Evolutionary conservation across 306 rosid species (phyloP), one percentile per base, ranked within the genome.

Genomic region (Cyamopsis tetragonoloba): DNA sequence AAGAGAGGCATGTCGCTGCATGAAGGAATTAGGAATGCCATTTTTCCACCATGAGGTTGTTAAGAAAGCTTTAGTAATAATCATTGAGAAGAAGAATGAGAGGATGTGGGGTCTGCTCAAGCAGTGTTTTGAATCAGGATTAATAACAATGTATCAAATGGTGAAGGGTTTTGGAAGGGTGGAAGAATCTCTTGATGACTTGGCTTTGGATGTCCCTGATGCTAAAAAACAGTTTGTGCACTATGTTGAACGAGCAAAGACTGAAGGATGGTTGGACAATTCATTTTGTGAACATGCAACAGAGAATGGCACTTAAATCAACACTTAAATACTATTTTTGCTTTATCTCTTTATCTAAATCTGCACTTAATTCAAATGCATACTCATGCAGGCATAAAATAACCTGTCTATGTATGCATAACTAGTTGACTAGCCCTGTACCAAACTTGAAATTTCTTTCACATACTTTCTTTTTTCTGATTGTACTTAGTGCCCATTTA

Each of bases 21-120:
- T 85, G 67, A 83, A 85, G 62, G 95, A 88, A 48, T 64, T 88
- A 28, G 95, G 95, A 12, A 83, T 88, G 88, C 91, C 95, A 15
- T 88, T 88, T 59, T 88, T 88, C 68, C 89, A 85, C 53, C 95
- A 85, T 54, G 95, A 88, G 32, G 91, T 85, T 47, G 91, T 85
- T 13, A 85, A 88, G 81, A 85, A 83, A 75, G 83, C 84, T 5
- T 32, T 84, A 44, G 81, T 82, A 11, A 43, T 26, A 24, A 76
- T 77, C 41, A 82, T 87, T 61, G 95, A 87, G 58, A 82, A 82
- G 83, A 87, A 82, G 86, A 80, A 81, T 62, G 88, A 76, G 49
- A 78, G 86, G 44, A 48, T 85, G 1, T 87, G 95, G 95, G 85
- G 79, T 59, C 66, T 87, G 11, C 86, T 87, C 4, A 85, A 76